Evolutionary conservation across 805 yeast genomes (phyloP).

Genomic region (Lachancea quebecensis): DNA sequence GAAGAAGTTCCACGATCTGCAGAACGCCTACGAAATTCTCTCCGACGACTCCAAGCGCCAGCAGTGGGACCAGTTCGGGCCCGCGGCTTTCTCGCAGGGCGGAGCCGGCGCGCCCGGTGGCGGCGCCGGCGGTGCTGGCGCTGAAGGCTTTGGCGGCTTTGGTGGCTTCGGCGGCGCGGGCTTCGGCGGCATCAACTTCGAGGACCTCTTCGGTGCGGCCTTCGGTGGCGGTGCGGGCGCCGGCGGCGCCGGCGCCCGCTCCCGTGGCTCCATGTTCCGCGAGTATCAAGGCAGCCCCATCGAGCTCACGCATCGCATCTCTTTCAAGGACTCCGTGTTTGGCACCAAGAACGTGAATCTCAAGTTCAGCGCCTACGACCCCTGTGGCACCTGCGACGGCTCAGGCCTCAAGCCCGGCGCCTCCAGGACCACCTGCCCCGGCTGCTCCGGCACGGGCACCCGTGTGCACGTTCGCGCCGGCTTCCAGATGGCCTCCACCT

Average conservation of each 20-base stretch:
- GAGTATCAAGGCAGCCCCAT: constrained; percentile 86
- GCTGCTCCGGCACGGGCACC: constrained; percentile 93
- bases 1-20: constrained; percentile 82
- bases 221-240: constrained; percentile 37
- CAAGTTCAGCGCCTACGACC: constrained; percentile 64
- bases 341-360: constrained; percentile 62
- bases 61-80: constrained; percentile 88
- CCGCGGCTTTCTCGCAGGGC: constrained; percentile 69
- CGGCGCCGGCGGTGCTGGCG: constrained; percentile 36
- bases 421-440: constrained; percentile 66
- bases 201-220: constrained; percentile 56
- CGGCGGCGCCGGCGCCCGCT: constrained; percentile 31
- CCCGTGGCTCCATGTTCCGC: constrained; percentile 38
- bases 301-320: constrained; percentile 65
- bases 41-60: constrained; percentile 77
- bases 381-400: constrained; percentile 77
- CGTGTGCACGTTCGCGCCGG: constrained; percentile 84
- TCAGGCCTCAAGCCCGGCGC: constrained; percentile 72
- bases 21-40: constrained; percentile 88
- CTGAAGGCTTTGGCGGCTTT: constrained; percentile 33
- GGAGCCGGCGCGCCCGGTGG: constrained; percentile 45
- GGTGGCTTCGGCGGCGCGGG: constrained; percentile 41
- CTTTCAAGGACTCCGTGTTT: constrained; percentile 81
- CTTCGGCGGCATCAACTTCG: constrained; percentile 46
- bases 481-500: constrained; percentile 93